Conservation (phyloP, 2,329 filamentous ascomycete species). For the Pezicula carpinea region DNA sequence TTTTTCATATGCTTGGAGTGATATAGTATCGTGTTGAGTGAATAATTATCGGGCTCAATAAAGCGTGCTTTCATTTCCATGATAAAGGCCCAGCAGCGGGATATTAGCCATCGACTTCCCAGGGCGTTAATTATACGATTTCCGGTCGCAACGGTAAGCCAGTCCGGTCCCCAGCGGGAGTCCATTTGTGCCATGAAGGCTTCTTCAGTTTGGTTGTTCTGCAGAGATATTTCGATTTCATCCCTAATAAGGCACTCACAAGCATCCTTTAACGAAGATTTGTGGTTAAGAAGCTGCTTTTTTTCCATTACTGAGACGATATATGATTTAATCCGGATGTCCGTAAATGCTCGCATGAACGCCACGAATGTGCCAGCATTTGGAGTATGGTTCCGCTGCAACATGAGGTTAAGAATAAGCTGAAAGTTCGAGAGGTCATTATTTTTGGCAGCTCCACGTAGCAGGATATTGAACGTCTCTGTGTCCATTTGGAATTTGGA, state of each 20-base stretch:
- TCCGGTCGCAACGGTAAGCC: conserved; percentile 31
- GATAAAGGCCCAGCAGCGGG: conserved; percentile 18
- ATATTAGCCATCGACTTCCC: conserved; percentile 17
- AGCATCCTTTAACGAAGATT: conserved; percentile 7
- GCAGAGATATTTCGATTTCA: conserved; percentile 16
- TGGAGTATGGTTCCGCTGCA: conserved; percentile 30
- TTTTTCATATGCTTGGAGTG: conserved; percentile 16
- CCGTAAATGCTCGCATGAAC: conserved; percentile 26
- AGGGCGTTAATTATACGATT: conserved; percentile 34
- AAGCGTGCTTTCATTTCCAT: conserved; percentile 17
- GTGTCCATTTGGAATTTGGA: conserved; percentile 27
- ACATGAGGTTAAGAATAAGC: conserved; percentile 34
- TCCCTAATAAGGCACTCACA: conserved; percentile 11
- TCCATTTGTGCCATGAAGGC: conserved; percentile 34
- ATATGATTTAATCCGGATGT: conserved; percentile 13
- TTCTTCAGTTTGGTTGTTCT: conserved; percentile 28
- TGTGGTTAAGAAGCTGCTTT: conserved; percentile 16
- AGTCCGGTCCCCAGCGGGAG: conserved; percentile 29
- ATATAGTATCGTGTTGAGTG: conserved; percentile 18
- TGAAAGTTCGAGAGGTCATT: conserved; percentile 35
- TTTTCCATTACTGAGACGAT: conserved; percentile 18
- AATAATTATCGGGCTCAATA: conserved; percentile 10
- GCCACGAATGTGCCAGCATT: conserved; percentile 38
- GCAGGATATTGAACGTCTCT: conserved; percentile 40
- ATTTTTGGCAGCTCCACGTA: conserved; percentile 31